A percentile compares a stretch with the other conserved stretches of the same genome.
These are phyloP conservation scores for Volvox carteri DNA, from an alignment of 163 green algal genomes.

Conservation along the genomic window DNA sequence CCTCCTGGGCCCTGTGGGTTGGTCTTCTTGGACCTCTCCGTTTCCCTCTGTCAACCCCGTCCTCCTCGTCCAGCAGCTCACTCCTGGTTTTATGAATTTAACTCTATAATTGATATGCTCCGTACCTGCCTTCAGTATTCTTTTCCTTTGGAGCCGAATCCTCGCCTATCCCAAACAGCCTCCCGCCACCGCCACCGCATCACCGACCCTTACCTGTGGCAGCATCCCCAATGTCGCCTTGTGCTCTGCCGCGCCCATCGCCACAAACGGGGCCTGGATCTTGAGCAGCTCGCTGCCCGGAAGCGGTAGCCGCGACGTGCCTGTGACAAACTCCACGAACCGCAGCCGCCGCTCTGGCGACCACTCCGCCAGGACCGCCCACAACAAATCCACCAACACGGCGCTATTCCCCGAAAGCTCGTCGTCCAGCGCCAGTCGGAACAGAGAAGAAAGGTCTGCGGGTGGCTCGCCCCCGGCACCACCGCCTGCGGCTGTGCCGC, in stretches of 20 bases:
- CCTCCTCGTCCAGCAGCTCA: too few species aligned
- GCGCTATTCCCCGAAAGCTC: slow-evolving; percentile 58
- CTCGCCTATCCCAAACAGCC: too few species aligned
- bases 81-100: too few species aligned
- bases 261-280: slow-evolving; percentile 76
- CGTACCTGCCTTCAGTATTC: too few species aligned
- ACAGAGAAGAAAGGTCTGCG: slow-evolving; percentile 62
- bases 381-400: slow-evolving; percentile 62
- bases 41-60: too few species aligned
- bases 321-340: slow-evolving; percentile 79
- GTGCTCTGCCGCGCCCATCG: slow-evolving; percentile 63
- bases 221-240: slow-evolving; percentile 70
- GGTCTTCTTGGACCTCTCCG: too few species aligned
- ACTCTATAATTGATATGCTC: too few species aligned
- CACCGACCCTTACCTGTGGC: slow-evolving; percentile 66
- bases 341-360: slow-evolving; percentile 38
- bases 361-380: slow-evolving; percentile 69
- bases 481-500: background rate
- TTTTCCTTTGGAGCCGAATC: too few species aligned
- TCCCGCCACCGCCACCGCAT: too few species aligned
- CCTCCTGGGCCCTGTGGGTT: too few species aligned
- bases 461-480: background rate
- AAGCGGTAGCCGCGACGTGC: slow-evolving; percentile 65
- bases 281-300: slow-evolving; percentile 71
- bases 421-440: slow-evolving; percentile 69